These are phyloP conservation scores for Phellinidium pouzarii DNA, from an alignment of 1,284 basidiomycete genomes.

Conservation along the genomic window DNA sequence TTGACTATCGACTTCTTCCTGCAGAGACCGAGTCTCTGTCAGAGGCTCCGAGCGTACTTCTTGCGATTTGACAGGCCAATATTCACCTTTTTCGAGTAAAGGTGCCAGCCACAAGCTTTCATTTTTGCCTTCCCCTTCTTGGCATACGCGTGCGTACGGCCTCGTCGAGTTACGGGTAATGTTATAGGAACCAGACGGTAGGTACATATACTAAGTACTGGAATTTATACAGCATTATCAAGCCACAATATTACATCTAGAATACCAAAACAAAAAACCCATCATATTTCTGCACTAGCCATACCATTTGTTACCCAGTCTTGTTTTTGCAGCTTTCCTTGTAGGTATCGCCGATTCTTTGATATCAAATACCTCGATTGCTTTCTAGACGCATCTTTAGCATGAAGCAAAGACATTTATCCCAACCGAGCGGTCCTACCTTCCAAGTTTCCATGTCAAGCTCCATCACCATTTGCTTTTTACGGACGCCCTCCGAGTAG, in stretches of 20 bases:
- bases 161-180: no score
- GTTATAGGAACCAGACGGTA: no score
- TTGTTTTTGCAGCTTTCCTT: constrained; percentile 47
- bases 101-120: no score
- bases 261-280: not conserved
- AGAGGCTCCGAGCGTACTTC: no score
- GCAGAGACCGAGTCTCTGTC: no score
- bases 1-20: no score
- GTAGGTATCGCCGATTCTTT: constrained; percentile 60
- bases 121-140: no score
- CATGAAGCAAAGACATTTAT: not conserved
- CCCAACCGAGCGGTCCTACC: constrained; percentile 34
- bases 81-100: no score
- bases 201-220: no score
- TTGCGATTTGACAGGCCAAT: no score
- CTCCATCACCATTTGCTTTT: constrained; percentile 80
- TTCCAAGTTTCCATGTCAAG: constrained; percentile 79
- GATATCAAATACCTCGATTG: constrained; percentile 79
- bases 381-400: constrained; percentile 41
- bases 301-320: constrained; percentile 62
- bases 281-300: constrained; percentile 30
- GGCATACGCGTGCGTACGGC: no score
- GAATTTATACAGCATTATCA: no score
- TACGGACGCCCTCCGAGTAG: constrained; percentile 55
- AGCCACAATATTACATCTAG: not conserved